Conservation (phyloP, 1,284 basidiomycete species). For the Cryptococcus depauperatus region DNA sequence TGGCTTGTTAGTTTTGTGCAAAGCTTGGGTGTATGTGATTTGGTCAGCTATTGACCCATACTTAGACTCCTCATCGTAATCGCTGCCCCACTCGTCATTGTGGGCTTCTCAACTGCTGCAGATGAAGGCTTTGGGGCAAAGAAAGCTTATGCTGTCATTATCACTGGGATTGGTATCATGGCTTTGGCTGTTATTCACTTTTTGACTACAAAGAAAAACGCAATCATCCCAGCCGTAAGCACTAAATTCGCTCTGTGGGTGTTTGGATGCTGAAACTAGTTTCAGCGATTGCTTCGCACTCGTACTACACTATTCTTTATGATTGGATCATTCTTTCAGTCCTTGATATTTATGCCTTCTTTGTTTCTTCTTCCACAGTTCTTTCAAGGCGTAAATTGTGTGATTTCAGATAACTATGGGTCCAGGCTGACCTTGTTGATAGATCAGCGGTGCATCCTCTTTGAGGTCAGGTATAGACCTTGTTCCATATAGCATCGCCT, state of each 20-base stretch:
- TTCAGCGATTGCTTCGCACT: slow-evolving; percentile 40
- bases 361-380: too few species aligned
- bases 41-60: not conserved
- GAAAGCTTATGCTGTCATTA: slow-evolving; percentile 64
- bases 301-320: slow-evolving; percentile 40
- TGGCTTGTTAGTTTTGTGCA: slow-evolving; percentile 20
- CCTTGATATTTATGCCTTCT: slow-evolving; percentile 32
- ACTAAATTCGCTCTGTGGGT: not conserved
- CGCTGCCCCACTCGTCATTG: slow-evolving; percentile 66
- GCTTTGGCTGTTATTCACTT: slow-evolving; percentile 58
- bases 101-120: slow-evolving; percentile 57
- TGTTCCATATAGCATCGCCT: slow-evolving; percentile 24
- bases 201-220: slow-evolving; percentile 59
- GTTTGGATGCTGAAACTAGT: not conserved
- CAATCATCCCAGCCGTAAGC: slow-evolving; percentile 54
- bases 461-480: slow-evolving; percentile 26
- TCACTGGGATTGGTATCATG: slow-evolving; percentile 57
- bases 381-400: too few species aligned
- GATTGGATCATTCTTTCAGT: slow-evolving; percentile 28
- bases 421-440: slow-evolving; percentile 34
- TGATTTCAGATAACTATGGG: too few species aligned
- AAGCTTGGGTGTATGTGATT: not conserved
- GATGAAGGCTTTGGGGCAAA: slow-evolving; percentile 42
- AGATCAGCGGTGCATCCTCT: slow-evolving; percentile 21
- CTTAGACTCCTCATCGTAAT: slow-evolving; percentile 54